A percentile compares a stretch with the other conserved stretches of the same genome.
phyloP scores from a whole-genome alignment of 768 basidiomycete genomes.

The Tulasnella sp. region DNA sequence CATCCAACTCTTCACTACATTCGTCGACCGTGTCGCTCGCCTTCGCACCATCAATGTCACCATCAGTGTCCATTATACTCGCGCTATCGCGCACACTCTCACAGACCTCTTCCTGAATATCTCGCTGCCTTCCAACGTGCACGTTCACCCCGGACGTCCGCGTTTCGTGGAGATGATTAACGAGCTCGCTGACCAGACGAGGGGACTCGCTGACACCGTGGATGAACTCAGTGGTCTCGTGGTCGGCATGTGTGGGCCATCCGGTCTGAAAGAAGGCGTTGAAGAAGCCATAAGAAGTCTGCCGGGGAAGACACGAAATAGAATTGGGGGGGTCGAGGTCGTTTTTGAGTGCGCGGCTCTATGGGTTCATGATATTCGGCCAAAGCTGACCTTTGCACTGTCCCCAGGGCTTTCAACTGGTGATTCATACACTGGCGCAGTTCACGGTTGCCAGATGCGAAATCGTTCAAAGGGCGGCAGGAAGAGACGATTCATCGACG shows the following conservation, averaged over 20 bases:
- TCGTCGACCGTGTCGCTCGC: constrained; percentile 30
- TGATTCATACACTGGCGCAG: too few relatives aligned
- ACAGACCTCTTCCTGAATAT: not conserved
- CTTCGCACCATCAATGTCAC: constrained; percentile 34
- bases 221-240: constrained; percentile 2
- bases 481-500: too few relatives aligned
- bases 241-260: constrained; percentile 15
- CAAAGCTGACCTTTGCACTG: too few relatives aligned
- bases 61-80: constrained; percentile 50
- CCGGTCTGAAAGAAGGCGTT: not conserved
- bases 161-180: not conserved
- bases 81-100: constrained; percentile 26
- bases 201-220: not conserved
- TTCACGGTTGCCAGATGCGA: too few relatives aligned
- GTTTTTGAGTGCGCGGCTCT: constrained; percentile 10
- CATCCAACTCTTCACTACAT: constrained; percentile 37
- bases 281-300: not conserved
- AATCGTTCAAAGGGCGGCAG: too few relatives aligned
- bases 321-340: constrained; percentile 14
- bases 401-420: too few relatives aligned
- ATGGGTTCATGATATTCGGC: too few relatives aligned
- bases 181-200: not conserved
- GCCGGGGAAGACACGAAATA: not conserved
- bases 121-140: not conserved
- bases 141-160: constrained; percentile 7